Conservation (phyloP, 1,284 basidiomycete species). For the Volvariella surrecta region DNA sequence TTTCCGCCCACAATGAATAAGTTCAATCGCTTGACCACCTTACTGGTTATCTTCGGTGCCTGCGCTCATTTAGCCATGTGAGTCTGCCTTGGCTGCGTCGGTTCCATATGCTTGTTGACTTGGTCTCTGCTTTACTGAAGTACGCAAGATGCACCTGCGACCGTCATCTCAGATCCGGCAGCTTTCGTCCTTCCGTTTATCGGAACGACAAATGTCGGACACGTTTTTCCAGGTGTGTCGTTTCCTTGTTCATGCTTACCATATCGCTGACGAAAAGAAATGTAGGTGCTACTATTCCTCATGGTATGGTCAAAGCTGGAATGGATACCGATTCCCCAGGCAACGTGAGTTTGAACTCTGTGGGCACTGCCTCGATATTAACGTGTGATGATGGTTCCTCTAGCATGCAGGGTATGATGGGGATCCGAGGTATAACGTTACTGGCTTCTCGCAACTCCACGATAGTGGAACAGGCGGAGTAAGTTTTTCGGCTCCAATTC, state of each 20-base stretch:
- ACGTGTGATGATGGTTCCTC: not conserved
- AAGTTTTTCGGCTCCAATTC: conserved; percentile 10
- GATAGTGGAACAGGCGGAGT: conserved; percentile 56
- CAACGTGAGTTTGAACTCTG: conserved; percentile 30
- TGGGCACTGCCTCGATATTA: not conserved
- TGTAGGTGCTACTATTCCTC: conserved; percentile 52
- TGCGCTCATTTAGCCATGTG: no score
- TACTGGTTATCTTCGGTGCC: no score
- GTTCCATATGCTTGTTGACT: no score
- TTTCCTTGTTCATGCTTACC: not conserved
- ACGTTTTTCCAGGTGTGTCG: conserved; percentile 48
- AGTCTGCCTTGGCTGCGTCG: no score
- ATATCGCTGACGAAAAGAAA: not conserved
- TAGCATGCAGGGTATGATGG: conserved; percentile 58
- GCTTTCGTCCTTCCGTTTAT: conserved; percentile 48
- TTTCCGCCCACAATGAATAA: no score
- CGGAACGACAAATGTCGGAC: conserved; percentile 49
- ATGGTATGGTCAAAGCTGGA: conserved; percentile 58
- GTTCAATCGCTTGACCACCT: no score
- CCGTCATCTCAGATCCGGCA: conserved; percentile 26
- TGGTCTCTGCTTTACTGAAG: no score
- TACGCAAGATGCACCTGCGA: no score
- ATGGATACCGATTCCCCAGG: conserved; percentile 58
- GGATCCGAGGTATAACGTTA: conserved; percentile 38
- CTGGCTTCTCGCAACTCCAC: conserved; percentile 56